Conservation (phyloP, 768 basidiomycete species). For the Kwoniella mangroviensis region DNA sequence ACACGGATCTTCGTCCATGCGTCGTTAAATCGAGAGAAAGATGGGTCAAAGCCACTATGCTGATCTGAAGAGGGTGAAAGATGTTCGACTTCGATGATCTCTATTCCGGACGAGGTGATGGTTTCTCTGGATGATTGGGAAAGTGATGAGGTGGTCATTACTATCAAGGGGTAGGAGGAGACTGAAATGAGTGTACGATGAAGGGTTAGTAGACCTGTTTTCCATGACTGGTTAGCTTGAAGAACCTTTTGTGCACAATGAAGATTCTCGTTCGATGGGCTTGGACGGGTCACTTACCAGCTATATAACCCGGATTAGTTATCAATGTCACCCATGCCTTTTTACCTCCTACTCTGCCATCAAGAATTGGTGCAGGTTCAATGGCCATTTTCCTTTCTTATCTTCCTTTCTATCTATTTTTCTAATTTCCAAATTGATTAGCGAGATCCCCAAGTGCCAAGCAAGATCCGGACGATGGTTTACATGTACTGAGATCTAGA, state of each 20-base stretch:
- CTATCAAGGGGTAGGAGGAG: slow-evolving; percentile 75
- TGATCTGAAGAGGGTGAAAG: slow-evolving; percentile 38
- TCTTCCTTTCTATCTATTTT: background rate
- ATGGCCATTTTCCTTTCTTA: slow-evolving; percentile 8
- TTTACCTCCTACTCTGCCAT: background rate
- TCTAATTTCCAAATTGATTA: background rate
- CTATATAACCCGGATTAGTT: slow-evolving; percentile 68
- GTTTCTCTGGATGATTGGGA: slow-evolving; percentile 63
- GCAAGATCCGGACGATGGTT: too few relatives aligned
- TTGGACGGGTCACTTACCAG: slow-evolving; percentile 32
- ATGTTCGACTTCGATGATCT: slow-evolving; percentile 43
- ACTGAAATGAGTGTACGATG: slow-evolving; percentile 65
- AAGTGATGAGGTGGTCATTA: slow-evolving; percentile 72
- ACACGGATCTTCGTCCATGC: slow-evolving; percentile 68
- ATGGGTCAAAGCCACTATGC: slow-evolving; percentile 64
- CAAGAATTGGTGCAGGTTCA: background rate
- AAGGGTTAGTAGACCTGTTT: slow-evolving; percentile 68
- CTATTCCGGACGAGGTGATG: slow-evolving; percentile 65
- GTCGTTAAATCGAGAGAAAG: slow-evolving; percentile 63
- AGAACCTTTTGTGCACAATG: too few relatives aligned
- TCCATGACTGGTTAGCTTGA: background rate
- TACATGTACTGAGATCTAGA: too few relatives aligned
- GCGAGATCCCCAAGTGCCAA: background rate
- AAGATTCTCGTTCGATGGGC: too few relatives aligned
- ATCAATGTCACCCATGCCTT: slow-evolving; percentile 78